A percentile compares a stretch with the other conserved stretches of the same genome.
Evolutionary conservation across 352 stramenopile species (phyloP).

Genomic region (Peronospora destructor): DNA sequence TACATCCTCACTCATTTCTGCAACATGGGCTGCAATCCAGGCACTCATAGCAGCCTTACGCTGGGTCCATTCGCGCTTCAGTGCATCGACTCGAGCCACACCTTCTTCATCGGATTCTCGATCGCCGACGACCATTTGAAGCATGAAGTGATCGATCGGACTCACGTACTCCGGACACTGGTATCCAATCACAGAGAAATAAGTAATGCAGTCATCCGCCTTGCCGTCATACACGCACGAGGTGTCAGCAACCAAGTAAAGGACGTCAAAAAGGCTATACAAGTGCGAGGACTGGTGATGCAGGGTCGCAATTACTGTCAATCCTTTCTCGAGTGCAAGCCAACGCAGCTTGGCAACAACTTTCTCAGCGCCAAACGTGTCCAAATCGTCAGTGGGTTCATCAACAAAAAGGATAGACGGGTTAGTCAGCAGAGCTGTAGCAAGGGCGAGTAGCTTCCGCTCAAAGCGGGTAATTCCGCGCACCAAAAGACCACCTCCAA

Average conservation of each 20-base stretch:
- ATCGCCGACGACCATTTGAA: conserved; percentile 38
- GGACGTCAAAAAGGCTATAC: conserved; percentile 45
- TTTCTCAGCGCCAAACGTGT: conserved; percentile 57
- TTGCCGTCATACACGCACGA: conserved; percentile 54
- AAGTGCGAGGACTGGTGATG: conserved; percentile 80
- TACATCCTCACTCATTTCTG: conserved; percentile 7
- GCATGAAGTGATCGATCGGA: conserved; percentile 62
- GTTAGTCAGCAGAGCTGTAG: conserved; percentile 75
- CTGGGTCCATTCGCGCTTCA: conserved; percentile 31
- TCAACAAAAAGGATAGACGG: conserved; percentile 82
- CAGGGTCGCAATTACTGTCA: conserved; percentile 87
- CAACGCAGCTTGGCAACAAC: conserved; percentile 50
- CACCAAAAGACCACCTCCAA: conserved; percentile 44
- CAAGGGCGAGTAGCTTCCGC: conserved; percentile 77
- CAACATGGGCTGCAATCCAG: conserved; percentile 14
- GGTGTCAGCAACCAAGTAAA: conserved; percentile 49
- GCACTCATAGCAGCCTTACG: conserved; percentile 18
- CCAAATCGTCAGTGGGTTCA: conserved; percentile 66
- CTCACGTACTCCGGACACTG: conserved; percentile 51
- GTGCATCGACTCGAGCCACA: conserved; percentile 23
- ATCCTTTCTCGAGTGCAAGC: conserved; percentile 60
- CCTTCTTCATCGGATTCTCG: conserved; percentile 22
- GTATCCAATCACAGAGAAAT: conserved; percentile 46
- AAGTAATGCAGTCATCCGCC: conserved; percentile 36
- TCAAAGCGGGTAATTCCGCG: conserved; percentile 67